phyloP scores from a whole-genome alignment of 2,329 filamentous ascomycete species.

The Lachnellula cervina region DNA sequence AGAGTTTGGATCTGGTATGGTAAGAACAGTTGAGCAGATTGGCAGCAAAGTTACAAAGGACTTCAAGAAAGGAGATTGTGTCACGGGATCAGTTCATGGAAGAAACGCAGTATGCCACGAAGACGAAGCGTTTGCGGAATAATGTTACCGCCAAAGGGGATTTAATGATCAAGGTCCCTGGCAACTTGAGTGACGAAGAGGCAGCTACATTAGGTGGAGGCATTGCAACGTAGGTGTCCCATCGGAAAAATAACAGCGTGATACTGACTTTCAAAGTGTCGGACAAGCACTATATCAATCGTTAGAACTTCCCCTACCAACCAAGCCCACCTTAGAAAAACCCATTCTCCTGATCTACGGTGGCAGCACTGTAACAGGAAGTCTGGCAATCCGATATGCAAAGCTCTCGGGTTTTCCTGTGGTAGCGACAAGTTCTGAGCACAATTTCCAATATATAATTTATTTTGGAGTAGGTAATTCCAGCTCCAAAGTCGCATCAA shows the following conservation, averaged over 20 bases:
- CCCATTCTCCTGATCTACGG: slow-evolving; percentile 45
- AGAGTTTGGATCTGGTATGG: slow-evolving; percentile 43
- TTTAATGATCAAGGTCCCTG: slow-evolving; percentile 41
- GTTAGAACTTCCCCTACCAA: slow-evolving; percentile 44
- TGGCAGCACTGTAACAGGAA: slow-evolving; percentile 46
- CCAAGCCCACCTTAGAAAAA: slow-evolving; percentile 32
- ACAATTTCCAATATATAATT: slow-evolving; percentile 44
- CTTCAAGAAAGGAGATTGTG: slow-evolving; percentile 44
- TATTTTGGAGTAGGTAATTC: slow-evolving; percentile 41
- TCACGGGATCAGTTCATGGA: slow-evolving; percentile 39
- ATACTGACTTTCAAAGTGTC: slow-evolving; percentile 35
- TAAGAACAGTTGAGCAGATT: slow-evolving; percentile 42
- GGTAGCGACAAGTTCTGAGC: slow-evolving; percentile 42
- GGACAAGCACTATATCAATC: slow-evolving; percentile 45
- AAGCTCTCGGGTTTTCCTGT: slow-evolving; percentile 38
- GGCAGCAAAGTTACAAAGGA: slow-evolving; percentile 38
- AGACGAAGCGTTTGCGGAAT: slow-evolving; percentile 36
- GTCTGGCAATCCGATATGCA: slow-evolving; percentile 45
- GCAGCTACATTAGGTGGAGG: slow-evolving; percentile 34
- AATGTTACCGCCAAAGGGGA: slow-evolving; percentile 33
- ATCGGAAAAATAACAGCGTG: slow-evolving; percentile 17
- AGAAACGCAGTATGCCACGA: slow-evolving; percentile 35
- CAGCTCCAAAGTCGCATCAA: background rate
- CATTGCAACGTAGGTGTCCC: slow-evolving; percentile 18
- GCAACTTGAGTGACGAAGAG: slow-evolving; percentile 42